These are phyloP conservation scores for Aureobasidium sp. DNA, from an alignment of 2,329 filamentous ascomycete genomes.

Conservation along the genomic window DNA sequence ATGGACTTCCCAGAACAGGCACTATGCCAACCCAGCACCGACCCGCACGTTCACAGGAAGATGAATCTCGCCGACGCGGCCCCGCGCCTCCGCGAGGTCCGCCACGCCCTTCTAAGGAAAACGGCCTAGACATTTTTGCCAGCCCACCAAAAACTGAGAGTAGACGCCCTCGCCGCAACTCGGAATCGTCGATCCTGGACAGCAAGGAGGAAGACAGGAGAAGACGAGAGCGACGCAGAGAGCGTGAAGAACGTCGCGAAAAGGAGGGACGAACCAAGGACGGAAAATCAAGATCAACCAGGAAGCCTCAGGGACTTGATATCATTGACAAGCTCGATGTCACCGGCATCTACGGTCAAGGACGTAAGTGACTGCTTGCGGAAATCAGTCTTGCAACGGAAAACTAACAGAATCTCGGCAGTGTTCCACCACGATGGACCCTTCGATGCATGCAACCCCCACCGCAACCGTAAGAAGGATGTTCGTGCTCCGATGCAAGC, in stretches of 20 bases:
- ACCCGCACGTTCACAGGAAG: constrained; percentile 60
- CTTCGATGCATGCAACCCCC: constrained; percentile 92
- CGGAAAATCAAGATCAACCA: constrained; percentile 29
- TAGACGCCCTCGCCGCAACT: constrained; percentile 62
- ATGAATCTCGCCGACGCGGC: constrained; percentile 50
- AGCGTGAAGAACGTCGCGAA: constrained; percentile 46
- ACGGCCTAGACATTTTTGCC: constrained; percentile 38
- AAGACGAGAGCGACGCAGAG: constrained; percentile 35
- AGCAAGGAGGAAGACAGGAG: constrained; percentile 55
- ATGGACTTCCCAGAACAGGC: constrained; percentile 30
- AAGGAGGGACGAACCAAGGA: constrained; percentile 29
- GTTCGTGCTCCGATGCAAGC: constrained; percentile 90
- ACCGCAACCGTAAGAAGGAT: constrained; percentile 79
- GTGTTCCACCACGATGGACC: constrained; percentile 97
- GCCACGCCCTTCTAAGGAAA: constrained; percentile 27
- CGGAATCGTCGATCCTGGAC: constrained; percentile 67
- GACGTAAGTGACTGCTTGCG: constrained; percentile 55
- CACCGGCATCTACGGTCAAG: constrained; percentile 89
- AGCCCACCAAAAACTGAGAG: constrained; percentile 35
- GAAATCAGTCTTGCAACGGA: neutral
- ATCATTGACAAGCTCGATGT: constrained; percentile 96
- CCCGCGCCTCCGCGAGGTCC: constrained; percentile 32
- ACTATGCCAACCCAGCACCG: constrained; percentile 50
- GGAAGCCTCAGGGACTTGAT: constrained; percentile 55
- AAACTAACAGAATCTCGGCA: constrained; percentile 32